phyloP scores from a whole-genome alignment of 177 flowering plant genomes.

The Vitis hybrid region DNA sequence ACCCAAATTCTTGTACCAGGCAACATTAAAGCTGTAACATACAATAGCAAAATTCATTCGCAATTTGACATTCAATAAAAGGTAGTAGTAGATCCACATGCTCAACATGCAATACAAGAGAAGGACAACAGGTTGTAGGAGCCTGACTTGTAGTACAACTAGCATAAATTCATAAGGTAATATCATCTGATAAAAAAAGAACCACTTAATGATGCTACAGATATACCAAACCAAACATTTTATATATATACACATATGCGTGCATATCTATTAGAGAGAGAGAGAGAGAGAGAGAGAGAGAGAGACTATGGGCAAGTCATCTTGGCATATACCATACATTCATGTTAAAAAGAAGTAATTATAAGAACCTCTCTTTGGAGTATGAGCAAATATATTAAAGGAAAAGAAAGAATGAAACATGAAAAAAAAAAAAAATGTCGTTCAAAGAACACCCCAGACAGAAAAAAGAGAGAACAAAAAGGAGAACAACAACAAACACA shows the following conservation, averaged over 20 bases:
- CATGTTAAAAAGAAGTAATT: no score
- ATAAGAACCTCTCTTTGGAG: no score
- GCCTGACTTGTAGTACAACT: conserved; percentile 5
- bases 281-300: no score
- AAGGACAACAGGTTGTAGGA: conserved; percentile 12
- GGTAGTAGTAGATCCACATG: conserved; percentile 27
- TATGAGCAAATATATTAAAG: no score
- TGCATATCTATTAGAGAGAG: no score
- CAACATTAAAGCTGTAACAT: conserved; percentile 74
- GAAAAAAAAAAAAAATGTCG: no score
- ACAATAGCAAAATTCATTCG: conserved; percentile 55
- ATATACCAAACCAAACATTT: neutral
- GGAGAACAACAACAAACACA: no score
- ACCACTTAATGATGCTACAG: neutral
- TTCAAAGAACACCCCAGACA: no score
- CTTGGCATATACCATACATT: no score
- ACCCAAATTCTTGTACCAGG: conserved; percentile 65
- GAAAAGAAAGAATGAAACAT: no score
- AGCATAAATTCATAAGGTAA: conserved; percentile 3
- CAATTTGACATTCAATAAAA: conserved; percentile 27
- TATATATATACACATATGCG: neutral
- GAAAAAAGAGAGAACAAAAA: no score
- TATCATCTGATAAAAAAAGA: neutral
- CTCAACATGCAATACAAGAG: conserved; percentile 21
- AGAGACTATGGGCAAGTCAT: no score